Percentiles rank a stretch among this genome's conserved stretches.
Evolutionary conservation across 768 basidiomycete species (phyloP).

Genomic region (Boletus pseudo-olivaceus): DNA sequence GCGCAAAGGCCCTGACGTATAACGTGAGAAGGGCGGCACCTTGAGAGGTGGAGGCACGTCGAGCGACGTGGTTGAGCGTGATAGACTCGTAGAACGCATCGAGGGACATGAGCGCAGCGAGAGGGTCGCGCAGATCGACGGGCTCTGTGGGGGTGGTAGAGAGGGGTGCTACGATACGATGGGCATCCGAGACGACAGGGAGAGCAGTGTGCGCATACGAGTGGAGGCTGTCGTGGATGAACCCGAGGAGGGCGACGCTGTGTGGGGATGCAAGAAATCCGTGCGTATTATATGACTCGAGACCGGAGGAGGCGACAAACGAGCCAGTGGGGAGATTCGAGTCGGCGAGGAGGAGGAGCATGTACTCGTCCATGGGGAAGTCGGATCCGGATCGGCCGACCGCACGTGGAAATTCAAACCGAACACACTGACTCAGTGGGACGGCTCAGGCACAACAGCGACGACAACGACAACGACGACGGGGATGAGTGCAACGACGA

Average conservation of each 20-base stretch:
- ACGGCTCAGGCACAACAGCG: too few species aligned
- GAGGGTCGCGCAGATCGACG: conserved; percentile 20
- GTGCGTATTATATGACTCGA: conserved; percentile 88
- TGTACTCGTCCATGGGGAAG: conserved; percentile 40
- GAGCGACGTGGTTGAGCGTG: conserved; percentile 86
- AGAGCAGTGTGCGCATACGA: conserved; percentile 76
- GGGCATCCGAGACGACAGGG: conserved; percentile 75
- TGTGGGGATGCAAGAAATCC: conserved; percentile 52
- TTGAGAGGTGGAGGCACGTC: conserved; percentile 85
- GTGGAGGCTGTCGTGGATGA: conserved; percentile 68
- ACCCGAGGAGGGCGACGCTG: conserved; percentile 40
- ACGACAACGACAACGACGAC: conserved; percentile 1
- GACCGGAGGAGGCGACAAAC: conserved; percentile 90
- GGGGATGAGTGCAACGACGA: conserved; percentile 4
- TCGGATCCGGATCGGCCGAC: not conserved
- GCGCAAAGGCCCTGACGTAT: conserved; percentile 78
- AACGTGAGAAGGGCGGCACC: conserved; percentile 90
- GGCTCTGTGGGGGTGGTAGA: conserved; percentile 9
- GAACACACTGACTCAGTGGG: too few species aligned
- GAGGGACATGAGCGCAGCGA: conserved; percentile 49
- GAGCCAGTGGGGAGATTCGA: conserved; percentile 96
- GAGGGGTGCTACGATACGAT: conserved; percentile 35
- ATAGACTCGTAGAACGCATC: conserved; percentile 81
- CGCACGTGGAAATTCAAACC: too few species aligned
- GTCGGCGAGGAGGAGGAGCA: conserved; percentile 79